These are phyloP conservation scores for Cruciata laevipes DNA, from an alignment of 257 asterid genomes.

Conservation along the genomic window DNA sequence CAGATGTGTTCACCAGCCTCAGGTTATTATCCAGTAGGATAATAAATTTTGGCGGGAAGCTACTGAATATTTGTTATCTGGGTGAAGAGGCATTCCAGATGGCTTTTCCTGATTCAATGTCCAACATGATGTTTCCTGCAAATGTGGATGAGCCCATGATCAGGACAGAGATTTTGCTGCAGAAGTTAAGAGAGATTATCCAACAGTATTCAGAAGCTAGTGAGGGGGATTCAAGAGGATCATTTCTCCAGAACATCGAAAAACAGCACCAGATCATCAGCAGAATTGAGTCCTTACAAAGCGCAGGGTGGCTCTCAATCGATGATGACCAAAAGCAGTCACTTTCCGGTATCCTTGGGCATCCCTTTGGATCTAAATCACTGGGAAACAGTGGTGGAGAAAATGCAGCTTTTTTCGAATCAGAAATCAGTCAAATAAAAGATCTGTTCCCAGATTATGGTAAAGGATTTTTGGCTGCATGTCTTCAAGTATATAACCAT, in stretches of 20 bases:
- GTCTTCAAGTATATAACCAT: conserved; percentile 88
- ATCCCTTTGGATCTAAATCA: no score
- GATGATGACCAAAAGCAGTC: conserved; percentile 62
- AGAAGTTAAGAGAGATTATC: conserved; percentile 59
- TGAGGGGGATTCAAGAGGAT: no score
- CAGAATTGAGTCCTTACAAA: conserved; percentile 48
- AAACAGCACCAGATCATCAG: conserved; percentile 56
- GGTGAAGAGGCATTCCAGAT: conserved; percentile 73
- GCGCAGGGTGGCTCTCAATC: conserved; percentile 76
- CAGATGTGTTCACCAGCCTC: conserved; percentile 51
- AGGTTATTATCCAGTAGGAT: conserved; percentile 62
- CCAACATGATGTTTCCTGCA: conserved; percentile 85
- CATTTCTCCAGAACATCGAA: conserved; percentile 67
- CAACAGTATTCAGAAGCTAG: conserved; percentile 28
- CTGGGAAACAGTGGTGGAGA: no score
- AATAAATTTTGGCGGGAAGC: conserved; percentile 66
- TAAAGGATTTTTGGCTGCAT: conserved; percentile 72
- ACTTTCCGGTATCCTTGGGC: conserved; percentile 47
- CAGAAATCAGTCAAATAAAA: conserved; percentile 86
- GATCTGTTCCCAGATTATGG: conserved; percentile 93
- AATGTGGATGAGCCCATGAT: conserved; percentile 76
- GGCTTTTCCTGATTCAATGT: conserved; percentile 40
- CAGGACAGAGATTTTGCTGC: conserved; percentile 77
- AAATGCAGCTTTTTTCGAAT: conserved; percentile 64
- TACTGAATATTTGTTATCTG: conserved; percentile 63